Base-by-base conservation (phyloP, 306 rosid genomes). In the Fagus crenata region DNA sequence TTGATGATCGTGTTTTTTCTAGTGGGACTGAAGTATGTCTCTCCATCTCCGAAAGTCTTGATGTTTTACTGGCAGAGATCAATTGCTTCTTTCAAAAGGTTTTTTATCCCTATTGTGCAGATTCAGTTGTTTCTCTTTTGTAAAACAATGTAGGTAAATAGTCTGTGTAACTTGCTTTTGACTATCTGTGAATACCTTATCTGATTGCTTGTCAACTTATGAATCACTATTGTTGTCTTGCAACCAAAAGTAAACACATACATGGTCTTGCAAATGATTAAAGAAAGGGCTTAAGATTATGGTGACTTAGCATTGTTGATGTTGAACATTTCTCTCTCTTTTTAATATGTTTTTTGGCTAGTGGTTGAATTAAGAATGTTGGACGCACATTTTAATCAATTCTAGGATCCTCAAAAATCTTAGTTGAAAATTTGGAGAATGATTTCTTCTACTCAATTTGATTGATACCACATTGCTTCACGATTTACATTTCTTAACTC, bases 1-100 rank as follows among this genome's bases (percentile, higher is more conserved):
- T 67, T 53, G 54, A 40, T 83, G 8, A 13, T 60, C 75, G 49
- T 55, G 28, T 78, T 59, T 46, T 35, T 80, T 73, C 11, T 91
- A 94, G 98, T 82, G 98, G 98, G 49, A 92, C 92, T 43, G 97
- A 94, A 90, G 91, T 90, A 22, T 79, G 89, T 54, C 64, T 94
- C 28, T 87, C 84, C 46, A 80, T 84, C 74, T 55, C 32, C 6
- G 80, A 82, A 87, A 84, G 77, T 69, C 60, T 83, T 54, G 92
- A 92, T 68, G 84, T 84, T 76, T 85, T 92, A 77, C 73, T 83
- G 82, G 89, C 79, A 49, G 90, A 86, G 81, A 81, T 92, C 73
- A 84, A 61, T 77, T 46, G 78, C 75, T 85, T 90, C 76, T 73
- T 92, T 73, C 92, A 83, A 85, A 90, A 94, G 93, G 98, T 91